Conservation (phyloP, 2,329 filamentous ascomycete genomes). For the Exophiala mesophila region DNA sequence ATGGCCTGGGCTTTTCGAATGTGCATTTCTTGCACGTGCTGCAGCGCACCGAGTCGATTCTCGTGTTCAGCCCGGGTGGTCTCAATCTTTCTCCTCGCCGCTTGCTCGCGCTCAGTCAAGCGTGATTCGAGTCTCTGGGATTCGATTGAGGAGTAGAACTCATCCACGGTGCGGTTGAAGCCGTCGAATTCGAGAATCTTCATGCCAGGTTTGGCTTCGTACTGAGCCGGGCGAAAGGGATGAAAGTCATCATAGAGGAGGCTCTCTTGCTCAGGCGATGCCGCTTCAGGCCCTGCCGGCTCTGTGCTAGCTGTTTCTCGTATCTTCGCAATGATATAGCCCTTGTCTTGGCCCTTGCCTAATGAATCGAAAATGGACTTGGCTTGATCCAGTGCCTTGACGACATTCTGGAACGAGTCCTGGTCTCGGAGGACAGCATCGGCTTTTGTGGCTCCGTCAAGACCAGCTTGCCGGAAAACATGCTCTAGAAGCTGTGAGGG, state of each 20-base stretch:
- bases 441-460: slow-evolving; percentile 64
- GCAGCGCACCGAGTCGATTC: slow-evolving; percentile 76
- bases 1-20: slow-evolving; percentile 85
- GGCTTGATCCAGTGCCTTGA: slow-evolving; percentile 65
- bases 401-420: slow-evolving; percentile 58
- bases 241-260: slow-evolving; percentile 92
- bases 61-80: slow-evolving; percentile 78
- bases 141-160: slow-evolving; percentile 95
- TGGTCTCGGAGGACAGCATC: slow-evolving; percentile 66
- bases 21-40: slow-evolving; percentile 76
- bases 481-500: slow-evolving; percentile 87
- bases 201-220: slow-evolving; percentile 61
- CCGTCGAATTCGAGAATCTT: slow-evolving; percentile 71
- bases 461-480: slow-evolving; percentile 63
- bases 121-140: slow-evolving; percentile 85
- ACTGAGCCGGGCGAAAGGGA: slow-evolving; percentile 79
- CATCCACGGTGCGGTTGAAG: slow-evolving; percentile 90
- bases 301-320: slow-evolving; percentile 35
- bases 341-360: slow-evolving; percentile 60
- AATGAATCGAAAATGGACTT: slow-evolving; percentile 65
- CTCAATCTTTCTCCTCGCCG: slow-evolving; percentile 78
- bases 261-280: slow-evolving; percentile 31
- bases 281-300: slow-evolving; percentile 32
- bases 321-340: slow-evolving; percentile 79
- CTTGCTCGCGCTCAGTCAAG: slow-evolving; percentile 73